Conservation (phyloP, 768 basidiomycete genomes). For the Sistotremastrum suecicum region DNA sequence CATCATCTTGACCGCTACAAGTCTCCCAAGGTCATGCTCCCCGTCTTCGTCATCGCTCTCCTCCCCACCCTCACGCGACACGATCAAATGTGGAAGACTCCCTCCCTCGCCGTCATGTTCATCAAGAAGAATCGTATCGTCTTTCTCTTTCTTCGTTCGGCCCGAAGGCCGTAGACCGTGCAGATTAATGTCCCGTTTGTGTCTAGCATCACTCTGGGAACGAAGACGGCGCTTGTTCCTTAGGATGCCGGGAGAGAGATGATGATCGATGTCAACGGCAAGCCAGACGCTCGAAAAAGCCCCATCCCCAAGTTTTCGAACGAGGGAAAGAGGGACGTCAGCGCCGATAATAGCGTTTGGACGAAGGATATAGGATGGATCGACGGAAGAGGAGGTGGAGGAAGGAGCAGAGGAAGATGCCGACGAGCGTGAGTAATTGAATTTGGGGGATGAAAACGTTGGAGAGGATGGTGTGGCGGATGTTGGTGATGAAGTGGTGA, state of each 20-base stretch:
- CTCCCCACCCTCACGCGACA: constrained; percentile 33
- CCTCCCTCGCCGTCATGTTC: constrained; percentile 8
- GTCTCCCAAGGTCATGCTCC: constrained; percentile 14
- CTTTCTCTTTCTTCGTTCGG: constrained; percentile 4
- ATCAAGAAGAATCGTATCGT: constrained; percentile 3
- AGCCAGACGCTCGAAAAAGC: constrained; percentile 70
- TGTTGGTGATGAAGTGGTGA: no score
- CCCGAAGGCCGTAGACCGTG: constrained; percentile 6
- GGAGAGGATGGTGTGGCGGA: constrained; percentile 3
- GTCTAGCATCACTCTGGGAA: constrained; percentile 8
- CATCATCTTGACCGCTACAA: constrained; percentile 45
- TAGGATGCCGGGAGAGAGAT: constrained; percentile 2
- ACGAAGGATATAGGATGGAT: background rate
- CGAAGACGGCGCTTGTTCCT: constrained; percentile 4
- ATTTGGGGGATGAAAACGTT: constrained; percentile 5
- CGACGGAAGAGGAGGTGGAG: background rate
- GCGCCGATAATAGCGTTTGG: background rate
- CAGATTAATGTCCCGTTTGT: constrained; percentile 12
- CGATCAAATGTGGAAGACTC: background rate
- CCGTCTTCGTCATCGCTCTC: constrained; percentile 19
- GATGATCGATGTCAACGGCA: constrained; percentile 31
- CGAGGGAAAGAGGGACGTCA: constrained; percentile 29
- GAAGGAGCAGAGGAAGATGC: background rate
- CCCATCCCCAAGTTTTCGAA: constrained; percentile 49
- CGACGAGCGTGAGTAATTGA: constrained; percentile 6